These are phyloP conservation scores for Populus hybrid DNA, from an alignment of 441 rosid species.

Conservation along the genomic window DNA sequence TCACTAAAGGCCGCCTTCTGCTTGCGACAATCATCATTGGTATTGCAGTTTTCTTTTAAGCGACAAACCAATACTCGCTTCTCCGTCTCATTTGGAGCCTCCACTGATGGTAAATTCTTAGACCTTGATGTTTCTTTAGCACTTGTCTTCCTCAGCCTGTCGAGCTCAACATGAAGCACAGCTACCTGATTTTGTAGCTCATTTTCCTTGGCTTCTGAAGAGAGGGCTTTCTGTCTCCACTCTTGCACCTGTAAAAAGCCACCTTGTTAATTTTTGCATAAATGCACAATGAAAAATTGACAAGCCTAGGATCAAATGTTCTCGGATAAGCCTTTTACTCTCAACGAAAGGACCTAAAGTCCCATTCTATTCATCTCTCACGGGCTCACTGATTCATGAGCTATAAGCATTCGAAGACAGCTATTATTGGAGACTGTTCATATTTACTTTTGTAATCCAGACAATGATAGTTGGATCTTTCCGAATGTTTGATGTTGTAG, in stretches of 20 bases:
- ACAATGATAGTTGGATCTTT: not conserved
- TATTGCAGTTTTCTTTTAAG: constrained; percentile 46
- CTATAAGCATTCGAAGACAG: not conserved
- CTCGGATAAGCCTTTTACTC: not conserved
- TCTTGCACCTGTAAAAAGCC: constrained; percentile 47
- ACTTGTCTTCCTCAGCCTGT: constrained; percentile 34
- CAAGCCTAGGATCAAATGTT: not conserved
- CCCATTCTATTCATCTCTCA: not conserved
- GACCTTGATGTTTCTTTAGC: constrained; percentile 16
- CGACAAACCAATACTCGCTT: constrained; percentile 64
- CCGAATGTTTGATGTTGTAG: too few species aligned
- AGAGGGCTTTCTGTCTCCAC: constrained; percentile 57
- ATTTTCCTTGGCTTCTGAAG: constrained; percentile 43
- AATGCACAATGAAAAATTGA: not conserved
- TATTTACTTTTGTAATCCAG: not conserved
- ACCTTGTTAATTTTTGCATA: not conserved
- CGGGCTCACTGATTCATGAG: not conserved
- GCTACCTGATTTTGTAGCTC: constrained; percentile 41
- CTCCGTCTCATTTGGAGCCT: constrained; percentile 56
- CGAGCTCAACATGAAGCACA: constrained; percentile 43
- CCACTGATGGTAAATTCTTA: constrained; percentile 18
- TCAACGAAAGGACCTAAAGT: not conserved
- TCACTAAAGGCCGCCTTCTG: constrained; percentile 14
- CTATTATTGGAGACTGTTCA: not conserved
- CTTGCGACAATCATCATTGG: constrained; percentile 13